Conservation (phyloP, 768 basidiomycete species). For the Imleria badia region DNA sequence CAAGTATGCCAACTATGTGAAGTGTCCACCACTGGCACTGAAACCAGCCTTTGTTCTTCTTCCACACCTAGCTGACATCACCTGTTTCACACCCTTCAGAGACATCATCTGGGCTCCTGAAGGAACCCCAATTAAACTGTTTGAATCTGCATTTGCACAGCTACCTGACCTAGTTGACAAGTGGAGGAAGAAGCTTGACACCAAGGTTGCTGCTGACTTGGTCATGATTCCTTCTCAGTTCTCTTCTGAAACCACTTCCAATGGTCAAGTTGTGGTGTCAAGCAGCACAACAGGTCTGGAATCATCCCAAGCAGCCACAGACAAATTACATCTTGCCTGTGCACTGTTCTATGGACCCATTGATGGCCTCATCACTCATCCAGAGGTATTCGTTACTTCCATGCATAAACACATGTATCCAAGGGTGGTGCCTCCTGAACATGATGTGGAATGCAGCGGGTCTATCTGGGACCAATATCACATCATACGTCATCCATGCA, state of each 20-base stretch:
- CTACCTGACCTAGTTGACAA: neutral
- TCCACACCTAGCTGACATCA: neutral
- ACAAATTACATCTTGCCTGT: conserved; percentile 9
- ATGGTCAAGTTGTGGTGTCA: neutral
- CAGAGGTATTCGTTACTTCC: neutral
- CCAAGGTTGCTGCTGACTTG: neutral
- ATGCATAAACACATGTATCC: neutral
- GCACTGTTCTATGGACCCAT: neutral
- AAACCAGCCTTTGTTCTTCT: neutral
- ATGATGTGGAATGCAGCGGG: neutral
- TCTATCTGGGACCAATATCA: neutral
- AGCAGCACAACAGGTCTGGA: neutral
- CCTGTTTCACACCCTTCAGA: neutral
- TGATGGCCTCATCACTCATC: neutral
- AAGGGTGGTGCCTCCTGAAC: too few species aligned
- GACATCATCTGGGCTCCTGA: neutral
- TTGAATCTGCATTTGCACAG: neutral
- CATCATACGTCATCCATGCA: neutral
- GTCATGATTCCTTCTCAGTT: neutral
- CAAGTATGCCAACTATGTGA: neutral
- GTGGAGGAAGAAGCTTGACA: neutral
- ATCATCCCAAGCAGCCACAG: neutral
- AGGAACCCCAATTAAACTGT: neutral
- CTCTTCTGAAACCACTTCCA: neutral
- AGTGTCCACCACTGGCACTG: neutral